Percentiles rank a stretch among this genome's conserved stretches.
phyloP scores from a whole-genome alignment of 2,329 filamentous ascomycete genomes.

The Fusarium bulbicola region DNA sequence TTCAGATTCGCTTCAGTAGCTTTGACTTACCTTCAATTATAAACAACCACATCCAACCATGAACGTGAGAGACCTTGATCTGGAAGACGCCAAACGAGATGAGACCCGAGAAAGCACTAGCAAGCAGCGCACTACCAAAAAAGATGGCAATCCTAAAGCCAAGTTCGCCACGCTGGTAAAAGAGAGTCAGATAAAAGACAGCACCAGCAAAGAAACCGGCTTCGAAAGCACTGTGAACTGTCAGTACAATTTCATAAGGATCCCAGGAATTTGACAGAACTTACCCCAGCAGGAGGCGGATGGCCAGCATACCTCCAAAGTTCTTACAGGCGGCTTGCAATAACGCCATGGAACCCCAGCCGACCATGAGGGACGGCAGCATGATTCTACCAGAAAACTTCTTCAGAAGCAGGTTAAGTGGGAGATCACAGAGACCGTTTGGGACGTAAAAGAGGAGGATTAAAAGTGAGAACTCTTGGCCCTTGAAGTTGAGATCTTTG shows the following conservation, averaged over 20 bases:
- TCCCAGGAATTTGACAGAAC: no score
- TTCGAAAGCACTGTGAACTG: neutral
- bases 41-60: constrained; percentile 5
- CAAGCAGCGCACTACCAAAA: constrained; percentile 68
- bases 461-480: constrained; percentile 54
- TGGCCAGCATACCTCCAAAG: constrained; percentile 49
- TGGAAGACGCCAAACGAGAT: constrained; percentile 68
- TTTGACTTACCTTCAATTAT: neutral
- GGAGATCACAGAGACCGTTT: constrained; percentile 39
- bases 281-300: neutral
- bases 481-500: constrained; percentile 52
- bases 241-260: neutral
- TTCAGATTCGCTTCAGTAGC: rapidly evolving
- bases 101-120: constrained; percentile 71
- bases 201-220: constrained; percentile 1
- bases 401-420: constrained; percentile 44
- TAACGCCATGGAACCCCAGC: constrained; percentile 56
- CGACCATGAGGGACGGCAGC: constrained; percentile 52
- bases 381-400: constrained; percentile 49
- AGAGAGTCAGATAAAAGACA: neutral
- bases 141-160: constrained; percentile 58
- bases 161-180: neutral
- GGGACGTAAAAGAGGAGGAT: constrained; percentile 62
- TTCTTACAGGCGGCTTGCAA: constrained; percentile 55
- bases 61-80: neutral